Evolutionary conservation across 192 early-diverging fungal genomes (phyloP).

Genomic region (Allomyces arbusculus): DNA sequence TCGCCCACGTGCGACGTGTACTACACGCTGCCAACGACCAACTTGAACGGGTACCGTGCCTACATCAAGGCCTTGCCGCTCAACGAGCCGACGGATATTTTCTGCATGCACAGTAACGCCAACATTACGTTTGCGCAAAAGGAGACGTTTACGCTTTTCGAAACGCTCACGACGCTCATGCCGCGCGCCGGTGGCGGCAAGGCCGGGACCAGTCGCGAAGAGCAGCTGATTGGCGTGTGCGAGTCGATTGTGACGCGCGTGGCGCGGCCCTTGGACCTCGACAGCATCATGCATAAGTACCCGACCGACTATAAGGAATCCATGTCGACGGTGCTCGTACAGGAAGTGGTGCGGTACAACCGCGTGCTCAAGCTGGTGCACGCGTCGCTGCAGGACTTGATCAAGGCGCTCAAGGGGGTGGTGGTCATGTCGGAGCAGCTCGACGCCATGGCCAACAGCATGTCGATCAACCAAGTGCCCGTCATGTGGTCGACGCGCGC

Average conservation of each 20-base stretch:
- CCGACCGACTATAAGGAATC: conserved; percentile 28
- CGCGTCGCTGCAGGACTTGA: conserved; percentile 30
- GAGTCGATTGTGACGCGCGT: conserved; percentile 24
- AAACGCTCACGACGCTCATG: conserved; percentile 34
- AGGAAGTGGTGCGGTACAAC: conserved; percentile 24
- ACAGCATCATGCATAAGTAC: conserved; percentile 8
- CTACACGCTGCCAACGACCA: conserved; percentile 63
- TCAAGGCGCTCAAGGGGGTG: conserved; percentile 22
- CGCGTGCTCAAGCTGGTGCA: conserved; percentile 52
- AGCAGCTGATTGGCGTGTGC: conserved; percentile 22
- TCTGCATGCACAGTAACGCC: conserved; percentile 81
- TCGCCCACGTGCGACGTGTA: conserved; percentile 26
- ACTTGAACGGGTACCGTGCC: conserved; percentile 56
- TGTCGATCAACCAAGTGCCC: conserved; percentile 35
- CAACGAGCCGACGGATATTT: conserved; percentile 85
- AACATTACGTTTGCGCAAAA: conserved; percentile 63
- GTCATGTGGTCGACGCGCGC: conserved; percentile 21
- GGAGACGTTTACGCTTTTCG: conserved; percentile 46
- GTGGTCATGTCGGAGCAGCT: conserved; percentile 2
- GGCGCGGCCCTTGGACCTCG: conserved; percentile 20
- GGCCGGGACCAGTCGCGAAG: conserved; percentile 22
- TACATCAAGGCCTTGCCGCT: conserved; percentile 80
- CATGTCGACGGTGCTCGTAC: conserved; percentile 14
- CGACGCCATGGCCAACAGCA: conserved; percentile 31
- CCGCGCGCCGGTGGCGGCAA: conserved; percentile 18